Conservation (phyloP, 768 basidiomycete genomes). For the Tephrocybe sp. region DNA sequence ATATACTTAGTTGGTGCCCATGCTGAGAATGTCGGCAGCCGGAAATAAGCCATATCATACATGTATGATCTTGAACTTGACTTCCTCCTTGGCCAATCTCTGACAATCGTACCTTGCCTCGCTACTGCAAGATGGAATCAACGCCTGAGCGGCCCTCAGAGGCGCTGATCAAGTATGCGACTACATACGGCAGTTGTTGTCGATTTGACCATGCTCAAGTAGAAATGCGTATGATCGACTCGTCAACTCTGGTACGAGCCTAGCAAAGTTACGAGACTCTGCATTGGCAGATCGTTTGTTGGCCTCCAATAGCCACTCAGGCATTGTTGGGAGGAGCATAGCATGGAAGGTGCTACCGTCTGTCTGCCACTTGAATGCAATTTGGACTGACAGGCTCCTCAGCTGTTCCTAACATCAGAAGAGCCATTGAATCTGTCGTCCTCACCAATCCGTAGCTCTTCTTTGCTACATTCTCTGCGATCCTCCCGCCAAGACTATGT, state of each 20-base stretch:
- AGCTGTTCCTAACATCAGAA: conserved; percentile 70
- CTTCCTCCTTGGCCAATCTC: too few relatives aligned
- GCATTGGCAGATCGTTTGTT: conserved; percentile 63
- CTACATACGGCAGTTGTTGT: conserved; percentile 13
- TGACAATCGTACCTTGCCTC: too few relatives aligned
- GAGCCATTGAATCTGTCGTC: conserved; percentile 63
- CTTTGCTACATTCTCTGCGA: conserved; percentile 44
- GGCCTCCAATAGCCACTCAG: conserved; percentile 37
- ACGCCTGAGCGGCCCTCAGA: conserved; percentile 10
- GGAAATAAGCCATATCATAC: too few relatives aligned
- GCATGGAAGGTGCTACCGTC: conserved; percentile 73
- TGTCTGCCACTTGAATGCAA: conserved; percentile 8
- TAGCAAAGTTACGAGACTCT: conserved; percentile 68
- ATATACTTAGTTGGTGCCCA: too few relatives aligned
- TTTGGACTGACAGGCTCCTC: conserved; percentile 17
- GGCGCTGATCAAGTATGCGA: conserved; percentile 19
- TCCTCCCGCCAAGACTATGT: conserved; percentile 57
- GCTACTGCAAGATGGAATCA: too few relatives aligned
- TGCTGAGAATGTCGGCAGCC: too few relatives aligned
- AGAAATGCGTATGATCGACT: conserved; percentile 45
- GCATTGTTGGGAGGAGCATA: conserved; percentile 73
- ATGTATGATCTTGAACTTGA: too few relatives aligned
- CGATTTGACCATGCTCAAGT: conserved; percentile 5
- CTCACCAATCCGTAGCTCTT: conserved; percentile 30
- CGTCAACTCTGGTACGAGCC: conserved; percentile 51